A percentile compares a stretch with the other conserved stretches of the same genome.
Conservation (phyloP, 805 yeast species). For the Metschnikowia koreensis region DNA sequence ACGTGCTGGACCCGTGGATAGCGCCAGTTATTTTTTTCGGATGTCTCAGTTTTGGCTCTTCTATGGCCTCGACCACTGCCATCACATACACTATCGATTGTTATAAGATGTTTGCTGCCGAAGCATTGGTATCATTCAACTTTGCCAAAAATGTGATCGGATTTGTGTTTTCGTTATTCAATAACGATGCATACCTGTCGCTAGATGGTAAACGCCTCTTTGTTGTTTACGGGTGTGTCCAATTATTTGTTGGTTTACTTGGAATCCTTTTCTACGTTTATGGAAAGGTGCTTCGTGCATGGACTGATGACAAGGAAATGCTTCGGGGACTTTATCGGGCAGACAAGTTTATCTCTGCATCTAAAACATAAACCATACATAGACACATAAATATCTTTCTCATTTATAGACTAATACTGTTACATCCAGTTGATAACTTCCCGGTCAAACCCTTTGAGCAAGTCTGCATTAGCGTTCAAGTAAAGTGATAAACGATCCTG, state of each 20-base stretch:
- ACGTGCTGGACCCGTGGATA: slow-evolving; percentile 48
- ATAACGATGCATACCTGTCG: slow-evolving; percentile 42
- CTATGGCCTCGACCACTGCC: slow-evolving; percentile 59
- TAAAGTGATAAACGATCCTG: slow-evolving; percentile 46
- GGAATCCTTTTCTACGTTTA: slow-evolving; percentile 54
- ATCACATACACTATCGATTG: slow-evolving; percentile 59
- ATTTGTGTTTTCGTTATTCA: slow-evolving; percentile 55
- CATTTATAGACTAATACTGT: not conserved
- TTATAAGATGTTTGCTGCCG: slow-evolving; percentile 56
- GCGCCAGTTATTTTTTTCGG: slow-evolving; percentile 60
- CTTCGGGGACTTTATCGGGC: slow-evolving; percentile 35
- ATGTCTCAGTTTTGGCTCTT: slow-evolving; percentile 56
- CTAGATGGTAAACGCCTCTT: slow-evolving; percentile 48
- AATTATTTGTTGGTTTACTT: slow-evolving; percentile 45
- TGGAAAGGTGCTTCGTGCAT: slow-evolving; percentile 50
- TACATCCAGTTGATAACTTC: slow-evolving; percentile 6
- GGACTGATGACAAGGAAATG: slow-evolving; percentile 49
- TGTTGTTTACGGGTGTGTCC: slow-evolving; percentile 51
- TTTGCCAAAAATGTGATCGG: slow-evolving; percentile 55
- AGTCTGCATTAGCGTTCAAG: slow-evolving; percentile 16
- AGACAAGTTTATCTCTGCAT: slow-evolving; percentile 1
- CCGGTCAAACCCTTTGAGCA: slow-evolving; percentile 5
- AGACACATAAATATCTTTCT: not conserved
- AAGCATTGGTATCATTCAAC: slow-evolving; percentile 56
- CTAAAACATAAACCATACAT: not conserved